phyloP scores from a whole-genome alignment of 345 rosid species.

The Odontarrhena argentea region DNA sequence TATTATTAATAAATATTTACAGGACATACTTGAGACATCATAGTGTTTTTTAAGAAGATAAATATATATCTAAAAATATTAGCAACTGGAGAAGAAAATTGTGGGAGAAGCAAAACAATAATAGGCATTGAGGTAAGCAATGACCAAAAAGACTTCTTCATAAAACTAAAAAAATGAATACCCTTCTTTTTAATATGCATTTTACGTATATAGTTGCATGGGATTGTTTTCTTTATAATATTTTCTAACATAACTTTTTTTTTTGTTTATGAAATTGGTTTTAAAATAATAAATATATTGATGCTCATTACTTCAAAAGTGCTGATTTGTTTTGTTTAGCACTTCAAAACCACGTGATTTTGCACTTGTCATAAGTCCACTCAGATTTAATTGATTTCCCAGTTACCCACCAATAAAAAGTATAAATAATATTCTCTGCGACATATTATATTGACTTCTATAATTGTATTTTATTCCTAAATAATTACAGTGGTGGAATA shows the following conservation, averaged over 20 bases:
- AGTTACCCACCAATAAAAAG: constrained; percentile 10
- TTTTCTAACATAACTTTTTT: not conserved
- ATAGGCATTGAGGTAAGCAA: constrained; percentile 35
- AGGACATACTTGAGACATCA: not conserved
- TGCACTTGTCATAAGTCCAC: constrained; percentile 38
- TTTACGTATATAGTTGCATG: constrained; percentile 32
- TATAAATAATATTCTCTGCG: constrained; percentile 4
- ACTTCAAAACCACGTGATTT: constrained; percentile 46
- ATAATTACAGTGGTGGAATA: too few relatives aligned
- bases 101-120: constrained; percentile 20
- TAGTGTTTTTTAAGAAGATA: not conserved
- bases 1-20: not conserved
- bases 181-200: constrained; percentile 2
- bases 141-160: constrained; percentile 34
- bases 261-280: not conserved
- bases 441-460: not conserved
- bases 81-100: constrained; percentile 24
- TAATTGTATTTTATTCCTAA: not conserved
- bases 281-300: not conserved
- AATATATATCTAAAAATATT: not conserved
- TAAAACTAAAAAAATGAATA: constrained; percentile 27
- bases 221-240: constrained; percentile 8
- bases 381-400: constrained; percentile 9
- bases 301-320: constrained; percentile 30
- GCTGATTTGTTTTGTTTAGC: constrained; percentile 38